Evolutionary conservation across 1,284 basidiomycete species (phyloP).

Genomic region (Tilletia indica): DNA sequence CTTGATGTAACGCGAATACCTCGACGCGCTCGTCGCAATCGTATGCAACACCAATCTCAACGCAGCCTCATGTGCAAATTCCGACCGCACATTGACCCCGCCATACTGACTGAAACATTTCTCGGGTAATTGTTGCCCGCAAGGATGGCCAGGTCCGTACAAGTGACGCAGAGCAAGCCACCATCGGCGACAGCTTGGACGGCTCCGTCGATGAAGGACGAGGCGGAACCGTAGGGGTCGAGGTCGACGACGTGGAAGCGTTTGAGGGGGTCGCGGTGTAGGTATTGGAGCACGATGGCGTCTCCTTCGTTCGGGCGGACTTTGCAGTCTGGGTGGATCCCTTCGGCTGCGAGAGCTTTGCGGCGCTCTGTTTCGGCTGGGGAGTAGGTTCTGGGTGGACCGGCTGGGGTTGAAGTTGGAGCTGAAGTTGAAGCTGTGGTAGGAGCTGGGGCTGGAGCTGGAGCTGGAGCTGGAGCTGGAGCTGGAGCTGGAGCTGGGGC

Average conservation of each 20-base stretch:
- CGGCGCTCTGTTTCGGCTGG: not conserved
- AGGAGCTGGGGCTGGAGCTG: not conserved
- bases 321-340: conserved; percentile 51
- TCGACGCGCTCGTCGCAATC: conserved; percentile 78
- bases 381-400: not conserved
- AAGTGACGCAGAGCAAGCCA: conserved; percentile 89
- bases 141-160: conserved; percentile 90
- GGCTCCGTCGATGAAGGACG: conserved; percentile 94
- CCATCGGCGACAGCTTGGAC: conserved; percentile 80
- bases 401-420: not conserved
- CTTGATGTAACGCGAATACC: conserved; percentile 87
- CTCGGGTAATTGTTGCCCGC: conserved; percentile 91
- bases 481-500: not conserved
- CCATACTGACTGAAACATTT: conserved; percentile 69
- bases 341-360: conserved; percentile 10
- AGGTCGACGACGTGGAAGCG: conserved; percentile 92
- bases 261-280: conserved; percentile 70
- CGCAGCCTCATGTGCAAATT: conserved; percentile 73
- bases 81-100: conserved; percentile 83
- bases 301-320: conserved; percentile 49
- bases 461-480: not conserved
- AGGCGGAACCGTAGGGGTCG: conserved; percentile 95
- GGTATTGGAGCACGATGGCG: conserved; percentile 75
- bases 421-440: not conserved
- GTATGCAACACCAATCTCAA: conserved; percentile 78